Conservation (phyloP, 495 filamentous ascomycete genomes). For the Neurospora sp. region DNA sequence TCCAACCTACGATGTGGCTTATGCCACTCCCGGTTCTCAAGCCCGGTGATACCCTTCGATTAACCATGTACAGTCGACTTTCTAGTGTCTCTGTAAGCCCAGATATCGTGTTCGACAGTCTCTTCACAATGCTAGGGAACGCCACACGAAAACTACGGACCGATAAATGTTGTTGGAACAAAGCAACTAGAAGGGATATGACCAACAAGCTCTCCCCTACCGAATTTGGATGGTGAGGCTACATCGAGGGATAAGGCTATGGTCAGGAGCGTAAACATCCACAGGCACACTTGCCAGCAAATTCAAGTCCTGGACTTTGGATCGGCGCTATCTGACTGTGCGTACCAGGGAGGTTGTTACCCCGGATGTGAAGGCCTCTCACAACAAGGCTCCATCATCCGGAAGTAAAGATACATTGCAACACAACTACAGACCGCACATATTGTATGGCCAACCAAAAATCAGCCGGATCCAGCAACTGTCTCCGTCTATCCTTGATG, state of each 20-base stretch:
- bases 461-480: not conserved
- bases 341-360: not conserved
- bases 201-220: not conserved
- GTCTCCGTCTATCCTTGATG: conserved; percentile 1
- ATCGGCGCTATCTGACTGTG: not conserved
- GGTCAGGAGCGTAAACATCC: not conserved
- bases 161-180: not conserved
- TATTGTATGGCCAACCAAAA: conserved; percentile 2
- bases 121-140: not conserved
- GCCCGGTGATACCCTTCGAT: not conserved
- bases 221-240: not conserved
- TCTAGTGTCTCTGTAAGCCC: not conserved
- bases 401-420: not conserved
- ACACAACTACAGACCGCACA: not conserved
- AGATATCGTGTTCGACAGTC: not conserved
- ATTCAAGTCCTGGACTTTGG: not conserved
- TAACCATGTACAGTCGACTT: not conserved
- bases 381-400: not conserved
- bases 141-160: not conserved
- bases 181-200: not conserved
- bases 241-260: not conserved
- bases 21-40: not conserved
- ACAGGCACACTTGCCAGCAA: not conserved
- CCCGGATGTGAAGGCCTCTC: not conserved
- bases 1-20: not conserved